Base-by-base conservation (phyloP, 352 stramenopile species). In the Globisporangium okanoganense region DNA sequence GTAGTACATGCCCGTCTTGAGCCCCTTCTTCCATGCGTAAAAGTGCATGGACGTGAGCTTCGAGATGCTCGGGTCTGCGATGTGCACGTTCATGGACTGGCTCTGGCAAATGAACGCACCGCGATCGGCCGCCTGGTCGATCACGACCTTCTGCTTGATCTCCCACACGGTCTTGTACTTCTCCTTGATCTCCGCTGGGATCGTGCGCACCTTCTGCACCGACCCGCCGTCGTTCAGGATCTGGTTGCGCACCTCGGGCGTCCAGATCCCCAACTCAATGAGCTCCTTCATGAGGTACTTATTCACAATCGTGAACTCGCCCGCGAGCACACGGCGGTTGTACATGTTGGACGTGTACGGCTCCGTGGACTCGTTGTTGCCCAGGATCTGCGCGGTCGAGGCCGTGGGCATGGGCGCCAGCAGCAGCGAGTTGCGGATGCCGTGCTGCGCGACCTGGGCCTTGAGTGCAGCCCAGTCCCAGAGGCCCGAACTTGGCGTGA, bases 1-100 rank as follows among this genome's bases (percentile, higher is more conserved):
- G 85, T 99, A 99, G 82, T 99, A 99, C 96, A 99, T 99, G 51
- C 97, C 97, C 18, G 98, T 99, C 92, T 99, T 99, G 33, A 99
- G 85, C 7, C 97, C 97, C 78, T 98, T 98, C 83, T 99, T 99
- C 98, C 98, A 99, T 6, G 97, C 94, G 73, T 99, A 99, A 69
- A 99, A 99, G 84, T 99, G 97, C 97, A 99, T 99, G 36, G 92
- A 98, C n/a, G 97, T 99, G 47, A 99, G 81, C 78, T 99, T 99
- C 41, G 87, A 93, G 31, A 97, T 95, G 27, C 79, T 98, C n/a
- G 97, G 96, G 51, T 99, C 97, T 20, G 95, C 97, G 70, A 99
- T 99, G 84, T 99, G 97, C 44, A 99, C 87, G 76, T 99, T 99
- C 53, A 99, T 87, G 55, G 85, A 97, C 73, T 98, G 92, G 69